Percentiles rank a stretch among this genome's conserved stretches.
Conservation (phyloP, 805 yeast genomes). For the Metschnikowia corniflorae region DNA sequence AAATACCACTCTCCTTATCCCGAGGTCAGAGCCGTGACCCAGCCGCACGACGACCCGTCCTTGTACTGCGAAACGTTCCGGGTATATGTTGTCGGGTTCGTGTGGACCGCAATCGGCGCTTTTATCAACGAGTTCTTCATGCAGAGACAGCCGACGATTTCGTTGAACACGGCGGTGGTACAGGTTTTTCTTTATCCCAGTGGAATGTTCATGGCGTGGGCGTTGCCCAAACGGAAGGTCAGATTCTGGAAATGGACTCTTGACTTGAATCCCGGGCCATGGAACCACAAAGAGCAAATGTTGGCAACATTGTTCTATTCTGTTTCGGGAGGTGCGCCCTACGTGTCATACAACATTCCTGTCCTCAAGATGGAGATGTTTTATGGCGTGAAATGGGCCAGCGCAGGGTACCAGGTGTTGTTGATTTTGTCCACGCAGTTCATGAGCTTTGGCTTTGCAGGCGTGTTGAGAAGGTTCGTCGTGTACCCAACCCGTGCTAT, state of each 20-base stretch:
- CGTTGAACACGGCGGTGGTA: conserved; percentile 48
- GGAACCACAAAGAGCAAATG: conserved; percentile 8
- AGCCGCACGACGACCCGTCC: conserved; percentile 48
- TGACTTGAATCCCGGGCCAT: conserved; percentile 7
- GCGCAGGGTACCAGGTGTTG: conserved; percentile 53
- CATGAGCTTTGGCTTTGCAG: conserved; percentile 66
- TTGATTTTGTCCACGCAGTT: conserved; percentile 55
- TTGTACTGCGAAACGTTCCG: conserved; percentile 51
- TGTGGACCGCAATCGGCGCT: conserved; percentile 49
- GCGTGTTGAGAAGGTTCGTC: conserved; percentile 53
- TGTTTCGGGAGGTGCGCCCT: conserved; percentile 27
- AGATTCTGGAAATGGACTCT: not conserved
- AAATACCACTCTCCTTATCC: conserved; percentile 48
- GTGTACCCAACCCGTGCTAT: conserved; percentile 61
- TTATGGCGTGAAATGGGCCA: conserved; percentile 39
- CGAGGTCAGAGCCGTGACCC: conserved; percentile 64
- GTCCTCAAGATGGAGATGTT: conserved; percentile 42
- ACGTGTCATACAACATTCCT: conserved; percentile 52
- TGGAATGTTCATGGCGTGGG: conserved; percentile 47
- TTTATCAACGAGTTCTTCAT: conserved; percentile 58
- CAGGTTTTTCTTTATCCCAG: conserved; percentile 59
- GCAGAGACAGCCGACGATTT: conserved; percentile 51
- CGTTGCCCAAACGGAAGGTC: conserved; percentile 32
- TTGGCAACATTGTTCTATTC: conserved; percentile 3
- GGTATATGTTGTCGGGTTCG: conserved; percentile 46